Percentiles rank a stretch among this genome's conserved stretches.
phyloP scores from a whole-genome alignment of 2,329 filamentous ascomycete genomes.

The Cladosporium cucumerinum region DNA sequence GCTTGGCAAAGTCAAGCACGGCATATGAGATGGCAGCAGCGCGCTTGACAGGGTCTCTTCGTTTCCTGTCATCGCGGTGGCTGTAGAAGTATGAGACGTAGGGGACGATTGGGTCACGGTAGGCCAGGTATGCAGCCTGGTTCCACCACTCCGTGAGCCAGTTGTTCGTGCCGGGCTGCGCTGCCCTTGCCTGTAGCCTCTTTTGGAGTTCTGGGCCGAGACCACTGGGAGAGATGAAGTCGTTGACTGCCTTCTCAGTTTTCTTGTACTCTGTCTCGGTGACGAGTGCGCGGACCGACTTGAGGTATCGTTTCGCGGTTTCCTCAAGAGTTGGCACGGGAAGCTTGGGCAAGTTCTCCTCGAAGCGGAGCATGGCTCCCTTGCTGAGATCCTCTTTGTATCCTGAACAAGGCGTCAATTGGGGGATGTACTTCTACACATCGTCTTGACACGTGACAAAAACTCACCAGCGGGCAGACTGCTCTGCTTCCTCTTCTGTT shows the following conservation, averaged over 20 bases:
- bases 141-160: conserved; percentile 99
- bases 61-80: conserved; percentile 85
- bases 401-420: conserved; percentile 45
- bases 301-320: conserved; percentile 75
- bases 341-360: conserved; percentile 76
- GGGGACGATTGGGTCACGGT: conserved; percentile 92
- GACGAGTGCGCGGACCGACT: conserved; percentile 72
- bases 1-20: conserved; percentile 87
- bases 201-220: conserved; percentile 81
- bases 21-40: conserved; percentile 86
- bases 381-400: conserved; percentile 78
- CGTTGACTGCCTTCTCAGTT: conserved; percentile 79
- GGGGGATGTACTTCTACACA: neutral
- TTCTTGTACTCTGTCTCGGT: conserved; percentile 64
- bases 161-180: conserved; percentile 79
- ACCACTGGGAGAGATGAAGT: conserved; percentile 85
- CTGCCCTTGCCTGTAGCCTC: conserved; percentile 73
- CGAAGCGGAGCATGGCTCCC: conserved; percentile 77
- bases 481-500: conserved; percentile 42
- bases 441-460: conserved; percentile 1
- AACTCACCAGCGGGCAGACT: conserved; percentile 46
- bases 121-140: conserved; percentile 82
- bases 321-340: conserved; percentile 81
- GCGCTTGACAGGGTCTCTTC: conserved; percentile 85
- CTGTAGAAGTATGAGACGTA: conserved; percentile 99